phyloP scores from a whole-genome alignment of 257 asterid genomes.

The Ilex aquifolium region DNA sequence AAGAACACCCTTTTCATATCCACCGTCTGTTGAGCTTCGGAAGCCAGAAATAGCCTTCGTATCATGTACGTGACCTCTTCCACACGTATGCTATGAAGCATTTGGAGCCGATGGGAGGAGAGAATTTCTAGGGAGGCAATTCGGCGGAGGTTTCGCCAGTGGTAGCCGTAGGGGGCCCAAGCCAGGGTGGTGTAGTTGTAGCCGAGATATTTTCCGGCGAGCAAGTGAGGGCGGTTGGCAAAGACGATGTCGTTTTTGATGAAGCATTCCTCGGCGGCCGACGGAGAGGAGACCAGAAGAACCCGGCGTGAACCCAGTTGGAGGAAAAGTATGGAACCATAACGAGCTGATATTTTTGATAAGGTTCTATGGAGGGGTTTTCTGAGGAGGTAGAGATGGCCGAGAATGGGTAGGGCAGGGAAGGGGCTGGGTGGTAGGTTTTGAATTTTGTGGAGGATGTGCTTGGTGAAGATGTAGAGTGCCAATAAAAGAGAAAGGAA shows the following conservation, averaged over 20 bases:
- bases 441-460: conserved; percentile 25
- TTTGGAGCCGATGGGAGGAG: conserved; percentile 47
- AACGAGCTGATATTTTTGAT: conserved; percentile 37
- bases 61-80: conserved; percentile 51
- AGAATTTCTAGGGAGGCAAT: conserved; percentile 45
- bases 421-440: conserved; percentile 59
- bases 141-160: conserved; percentile 57
- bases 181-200: conserved; percentile 41
- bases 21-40: conserved; percentile 12
- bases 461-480: conserved; percentile 40
- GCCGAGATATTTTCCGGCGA: conserved; percentile 52
- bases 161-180: conserved; percentile 54
- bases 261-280: conserved; percentile 64
- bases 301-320: conserved; percentile 58
- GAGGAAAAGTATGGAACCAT: conserved; percentile 57
- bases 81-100: conserved; percentile 42
- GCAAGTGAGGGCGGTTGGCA: conserved; percentile 54
- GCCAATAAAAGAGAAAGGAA: conserved; percentile 22
- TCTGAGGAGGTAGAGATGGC: conserved; percentile 58
- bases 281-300: conserved; percentile 63
- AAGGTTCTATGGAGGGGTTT: conserved; percentile 49
- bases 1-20: conserved; percentile 41
- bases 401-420: conserved; percentile 42
- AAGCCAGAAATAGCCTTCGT: conserved; percentile 14
- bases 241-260: conserved; percentile 43